Evolutionary conservation across 495 filamentous ascomycete species (phyloP).

Genomic region (Xylaria grammica): DNA sequence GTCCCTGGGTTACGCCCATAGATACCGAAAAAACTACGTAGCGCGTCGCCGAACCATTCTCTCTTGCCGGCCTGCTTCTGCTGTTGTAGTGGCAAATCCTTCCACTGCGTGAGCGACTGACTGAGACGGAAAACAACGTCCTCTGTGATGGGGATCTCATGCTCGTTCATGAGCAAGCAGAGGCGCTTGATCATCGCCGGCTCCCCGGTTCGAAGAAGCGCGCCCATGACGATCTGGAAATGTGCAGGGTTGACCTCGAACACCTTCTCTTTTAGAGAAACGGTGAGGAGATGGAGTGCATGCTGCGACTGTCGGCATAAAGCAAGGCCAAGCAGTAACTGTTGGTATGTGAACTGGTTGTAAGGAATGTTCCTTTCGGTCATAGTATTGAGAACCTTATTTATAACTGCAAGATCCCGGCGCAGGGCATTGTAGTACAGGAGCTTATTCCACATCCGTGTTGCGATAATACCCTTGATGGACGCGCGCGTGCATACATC

Average conservation of each 20-base stretch:
- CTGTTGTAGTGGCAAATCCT: conserved; percentile 28
- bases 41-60: conserved; percentile 37
- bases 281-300: conserved; percentile 68
- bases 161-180: conserved; percentile 40
- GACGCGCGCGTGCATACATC: conserved; percentile 51
- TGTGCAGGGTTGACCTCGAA: conserved; percentile 69
- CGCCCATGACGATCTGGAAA: conserved; percentile 74
- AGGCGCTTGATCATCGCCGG: conserved; percentile 38
- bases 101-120: conserved; percentile 41
- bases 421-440: conserved; percentile 69
- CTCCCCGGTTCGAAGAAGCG: conserved; percentile 43
- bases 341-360: conserved; percentile 73
- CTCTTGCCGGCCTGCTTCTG: conserved; percentile 23
- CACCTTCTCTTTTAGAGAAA: conserved; percentile 60
- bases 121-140: conserved; percentile 40
- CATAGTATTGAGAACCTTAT: conserved; percentile 69
- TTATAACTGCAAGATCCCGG: conserved; percentile 65
- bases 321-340: conserved; percentile 72
- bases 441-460: conserved; percentile 79
- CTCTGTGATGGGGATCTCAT: conserved; percentile 37
- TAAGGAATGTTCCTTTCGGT: conserved; percentile 58
- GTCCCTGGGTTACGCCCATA: conserved; percentile 29
- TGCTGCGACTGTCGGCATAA: conserved; percentile 64
- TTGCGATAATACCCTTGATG: conserved; percentile 50
- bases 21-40: conserved; percentile 35